phyloP scores from a whole-genome alignment of 2,329 filamentous ascomycete genomes.

The Aureobasidium sp. region DNA sequence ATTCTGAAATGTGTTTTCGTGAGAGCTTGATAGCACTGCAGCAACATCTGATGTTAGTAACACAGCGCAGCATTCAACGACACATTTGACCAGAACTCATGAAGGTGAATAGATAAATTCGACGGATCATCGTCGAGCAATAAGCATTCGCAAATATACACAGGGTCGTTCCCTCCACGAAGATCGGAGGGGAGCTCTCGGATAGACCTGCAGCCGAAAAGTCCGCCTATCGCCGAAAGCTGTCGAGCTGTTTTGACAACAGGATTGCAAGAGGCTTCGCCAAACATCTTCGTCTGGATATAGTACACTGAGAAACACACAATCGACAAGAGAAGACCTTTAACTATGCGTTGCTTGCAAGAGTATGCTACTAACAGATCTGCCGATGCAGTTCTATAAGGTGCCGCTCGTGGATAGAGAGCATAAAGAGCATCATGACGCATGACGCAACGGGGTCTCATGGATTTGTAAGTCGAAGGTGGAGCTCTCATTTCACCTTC shows the following conservation, averaged over 20 bases:
- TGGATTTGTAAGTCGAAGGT: slow-evolving; percentile 15
- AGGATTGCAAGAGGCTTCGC: not conserved
- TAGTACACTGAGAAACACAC: not conserved
- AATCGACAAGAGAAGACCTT: not conserved
- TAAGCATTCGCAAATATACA: not conserved
- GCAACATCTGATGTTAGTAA: no score
- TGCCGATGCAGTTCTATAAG: not conserved
- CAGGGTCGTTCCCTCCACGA: not conserved
- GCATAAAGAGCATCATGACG: not conserved
- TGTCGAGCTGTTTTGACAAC: not conserved
- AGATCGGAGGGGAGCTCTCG: not conserved
- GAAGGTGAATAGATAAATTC: not conserved
- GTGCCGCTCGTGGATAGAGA: not conserved
- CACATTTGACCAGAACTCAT: no score
- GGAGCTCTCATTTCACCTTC: slow-evolving; percentile 3
- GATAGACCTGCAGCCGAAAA: not conserved
- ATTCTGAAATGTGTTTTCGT: no score
- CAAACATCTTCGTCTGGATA: not conserved
- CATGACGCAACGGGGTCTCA: slow-evolving; percentile 7
- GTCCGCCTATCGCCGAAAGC: not conserved
- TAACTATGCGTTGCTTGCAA: no score
- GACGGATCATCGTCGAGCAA: not conserved
- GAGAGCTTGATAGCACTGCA: no score
- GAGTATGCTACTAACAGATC: not conserved
- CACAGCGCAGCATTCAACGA: no score